phyloP scores from a whole-genome alignment of 2,329 filamentous ascomycete genomes.

The Colletotrichum falcatum region DNA sequence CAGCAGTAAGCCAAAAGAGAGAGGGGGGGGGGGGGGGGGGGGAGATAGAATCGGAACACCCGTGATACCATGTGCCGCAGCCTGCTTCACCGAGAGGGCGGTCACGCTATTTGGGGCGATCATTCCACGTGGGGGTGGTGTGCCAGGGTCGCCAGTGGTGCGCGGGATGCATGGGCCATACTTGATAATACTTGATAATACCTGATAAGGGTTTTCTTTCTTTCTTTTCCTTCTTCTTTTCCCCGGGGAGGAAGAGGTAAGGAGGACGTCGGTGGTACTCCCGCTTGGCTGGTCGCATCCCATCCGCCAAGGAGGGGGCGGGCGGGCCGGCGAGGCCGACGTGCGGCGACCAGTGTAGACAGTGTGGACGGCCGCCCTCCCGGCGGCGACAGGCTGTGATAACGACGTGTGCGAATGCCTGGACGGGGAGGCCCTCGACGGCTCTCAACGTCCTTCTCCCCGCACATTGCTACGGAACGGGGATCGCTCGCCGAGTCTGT shows the following conservation, averaged over 20 bases:
- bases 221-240: too few species aligned
- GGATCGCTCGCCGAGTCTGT: not conserved
- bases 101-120: slow-evolving; percentile 16
- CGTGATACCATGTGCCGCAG: not conserved
- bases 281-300: not conserved
- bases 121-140: slow-evolving; percentile 32
- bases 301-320: not conserved
- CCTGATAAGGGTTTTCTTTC: not conserved
- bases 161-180: not conserved
- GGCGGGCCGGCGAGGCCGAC: slow-evolving; percentile 8
- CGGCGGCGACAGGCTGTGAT: not conserved
- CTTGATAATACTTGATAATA: too few species aligned
- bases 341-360: not conserved
- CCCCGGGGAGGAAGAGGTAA: not conserved
- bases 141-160: not conserved
- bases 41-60: too few species aligned
- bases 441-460: not conserved
- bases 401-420: not conserved
- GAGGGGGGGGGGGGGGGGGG: too few species aligned
- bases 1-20: not conserved
- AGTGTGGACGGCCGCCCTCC: too few species aligned
- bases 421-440: not conserved
- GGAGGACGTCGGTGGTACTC: not conserved
- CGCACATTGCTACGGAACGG: not conserved
- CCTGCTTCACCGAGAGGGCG: slow-evolving; percentile 28